A percentile compares a stretch with the other conserved stretches of the same genome.
These are phyloP conservation scores for Saccharomyces kudriavzevii DNA, from an alignment of 805 yeast species.

Conservation along the genomic window DNA sequence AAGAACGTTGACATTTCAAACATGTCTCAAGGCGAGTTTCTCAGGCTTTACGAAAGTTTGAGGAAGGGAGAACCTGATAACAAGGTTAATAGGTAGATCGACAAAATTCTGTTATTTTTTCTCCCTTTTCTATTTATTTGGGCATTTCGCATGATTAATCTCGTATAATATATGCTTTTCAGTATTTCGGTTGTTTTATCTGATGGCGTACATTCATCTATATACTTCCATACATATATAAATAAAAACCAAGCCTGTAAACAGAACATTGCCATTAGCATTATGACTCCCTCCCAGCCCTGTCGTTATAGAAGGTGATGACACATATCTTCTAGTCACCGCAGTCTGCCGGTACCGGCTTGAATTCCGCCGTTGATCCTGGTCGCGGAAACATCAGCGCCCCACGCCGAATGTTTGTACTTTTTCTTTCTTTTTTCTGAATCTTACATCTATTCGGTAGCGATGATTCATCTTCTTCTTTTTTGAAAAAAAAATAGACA, in stretches of 20 bases:
- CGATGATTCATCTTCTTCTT: not conserved
- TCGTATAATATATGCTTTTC: not conserved
- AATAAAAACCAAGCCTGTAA: not conserved
- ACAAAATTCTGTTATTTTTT: not conserved
- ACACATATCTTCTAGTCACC: not conserved
- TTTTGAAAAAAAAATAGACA: not conserved
- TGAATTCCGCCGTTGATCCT: not conserved
- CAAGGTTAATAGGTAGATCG: conserved; percentile 11
- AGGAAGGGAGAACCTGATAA: conserved; percentile 25
- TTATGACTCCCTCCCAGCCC: not conserved
- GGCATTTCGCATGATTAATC: not conserved
- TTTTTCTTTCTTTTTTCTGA: not conserved
- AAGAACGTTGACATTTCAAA: conserved; percentile 15
- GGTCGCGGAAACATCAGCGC: not conserved
- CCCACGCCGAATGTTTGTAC: not conserved
- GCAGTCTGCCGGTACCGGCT: not conserved
- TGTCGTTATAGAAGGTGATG: not conserved
- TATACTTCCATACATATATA: not conserved
- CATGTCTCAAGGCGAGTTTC: conserved; percentile 19
- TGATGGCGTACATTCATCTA: not conserved
- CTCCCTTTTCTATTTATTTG: not conserved
- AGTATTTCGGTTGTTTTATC: not conserved
- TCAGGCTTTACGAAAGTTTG: conserved; percentile 14
- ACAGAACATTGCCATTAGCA: not conserved
- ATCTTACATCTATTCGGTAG: not conserved